Evolutionary conservation across 2,329 filamentous ascomycete genomes (phyloP).

Genomic region (Colletotrichum acutatum): DNA sequence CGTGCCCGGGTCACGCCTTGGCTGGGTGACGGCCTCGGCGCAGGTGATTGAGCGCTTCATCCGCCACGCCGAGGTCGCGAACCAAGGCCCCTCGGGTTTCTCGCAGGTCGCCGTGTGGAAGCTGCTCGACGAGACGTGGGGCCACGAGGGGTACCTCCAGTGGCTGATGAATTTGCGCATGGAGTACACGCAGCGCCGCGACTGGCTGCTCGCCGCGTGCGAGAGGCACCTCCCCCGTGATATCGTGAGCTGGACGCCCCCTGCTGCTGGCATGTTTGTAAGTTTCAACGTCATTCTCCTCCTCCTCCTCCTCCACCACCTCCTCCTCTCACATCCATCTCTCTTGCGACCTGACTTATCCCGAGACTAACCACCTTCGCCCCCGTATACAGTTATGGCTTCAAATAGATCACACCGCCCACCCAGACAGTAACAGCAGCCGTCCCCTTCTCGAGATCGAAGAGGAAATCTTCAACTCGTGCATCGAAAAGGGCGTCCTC

Average conservation of each 20-base stretch:
- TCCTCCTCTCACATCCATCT: not conserved
- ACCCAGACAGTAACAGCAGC: slow-evolving; percentile 64
- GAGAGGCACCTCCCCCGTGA: slow-evolving; percentile 79
- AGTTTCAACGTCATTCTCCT: slow-evolving; percentile 51
- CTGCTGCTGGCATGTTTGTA: slow-evolving; percentile 94
- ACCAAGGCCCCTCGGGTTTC: slow-evolving; percentile 87
- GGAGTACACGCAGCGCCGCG: slow-evolving; percentile 83
- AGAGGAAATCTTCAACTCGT: slow-evolving; percentile 84
- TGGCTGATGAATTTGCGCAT: slow-evolving; percentile 87
- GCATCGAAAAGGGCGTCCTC: slow-evolving; percentile 81
- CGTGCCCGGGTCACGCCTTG: slow-evolving; percentile 81
- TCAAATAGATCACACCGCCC: slow-evolving; percentile 71
- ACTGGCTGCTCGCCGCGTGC: slow-evolving; percentile 83
- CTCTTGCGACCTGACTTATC: not conserved
- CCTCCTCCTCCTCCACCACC: not conserved
- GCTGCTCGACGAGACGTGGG: slow-evolving; percentile 93
- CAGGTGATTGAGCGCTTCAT: slow-evolving; percentile 86
- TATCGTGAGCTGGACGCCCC: slow-evolving; percentile 82
- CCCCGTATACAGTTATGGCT: slow-evolving; percentile 72
- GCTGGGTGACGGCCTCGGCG: slow-evolving; percentile 90
- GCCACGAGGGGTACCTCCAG: slow-evolving; percentile 86
- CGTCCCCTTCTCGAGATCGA: slow-evolving; percentile 76
- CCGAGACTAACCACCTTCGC: not conserved
- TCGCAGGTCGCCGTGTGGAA: slow-evolving; percentile 88
- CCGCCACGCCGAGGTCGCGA: slow-evolving; percentile 84